Evolutionary conservation across 805 yeast species (phyloP).

Genomic region (Candida quercuum): DNA sequence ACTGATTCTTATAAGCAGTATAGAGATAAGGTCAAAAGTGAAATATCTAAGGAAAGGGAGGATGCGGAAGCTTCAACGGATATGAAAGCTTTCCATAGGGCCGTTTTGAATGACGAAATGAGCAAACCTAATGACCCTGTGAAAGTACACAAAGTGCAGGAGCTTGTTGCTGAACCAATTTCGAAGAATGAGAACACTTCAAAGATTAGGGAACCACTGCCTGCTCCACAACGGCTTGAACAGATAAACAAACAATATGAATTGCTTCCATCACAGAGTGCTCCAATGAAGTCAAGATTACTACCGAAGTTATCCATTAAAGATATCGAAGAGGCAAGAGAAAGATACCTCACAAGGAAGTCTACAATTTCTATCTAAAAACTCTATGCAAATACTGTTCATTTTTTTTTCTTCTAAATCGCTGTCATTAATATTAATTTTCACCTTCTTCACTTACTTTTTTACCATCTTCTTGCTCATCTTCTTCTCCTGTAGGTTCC

Average conservation of each 20-base stretch:
- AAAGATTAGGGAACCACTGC: constrained; percentile 6
- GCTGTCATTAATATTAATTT: too few species aligned
- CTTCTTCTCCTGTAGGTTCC: too few species aligned
- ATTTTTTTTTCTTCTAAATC: too few species aligned
- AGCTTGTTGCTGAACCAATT: background rate
- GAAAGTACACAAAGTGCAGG: background rate
- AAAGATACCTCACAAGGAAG: constrained; percentile 13
- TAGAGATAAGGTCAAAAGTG: constrained; percentile 10
- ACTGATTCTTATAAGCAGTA: constrained; percentile 41
- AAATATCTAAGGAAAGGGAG: background rate
- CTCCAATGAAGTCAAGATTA: constrained; percentile 9
- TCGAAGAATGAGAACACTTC: too few species aligned
- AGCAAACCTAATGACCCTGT: background rate
- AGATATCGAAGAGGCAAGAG: constrained; percentile 11
- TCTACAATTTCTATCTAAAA: too few species aligned
- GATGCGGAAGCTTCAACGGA: constrained; percentile 2
- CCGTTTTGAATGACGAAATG: constrained; percentile 2
- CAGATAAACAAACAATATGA: too few species aligned
- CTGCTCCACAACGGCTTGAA: constrained; percentile 6
- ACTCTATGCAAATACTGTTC: too few species aligned
- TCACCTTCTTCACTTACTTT: background rate
- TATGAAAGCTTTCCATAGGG: constrained; percentile 3
- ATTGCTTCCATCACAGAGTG: too few species aligned
- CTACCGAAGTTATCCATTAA: constrained; percentile 14
- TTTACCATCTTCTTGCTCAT: too few species aligned